Evolutionary conservation across 352 stramenopile genomes (phyloP).

Genomic region (Phytophthora vignae): DNA sequence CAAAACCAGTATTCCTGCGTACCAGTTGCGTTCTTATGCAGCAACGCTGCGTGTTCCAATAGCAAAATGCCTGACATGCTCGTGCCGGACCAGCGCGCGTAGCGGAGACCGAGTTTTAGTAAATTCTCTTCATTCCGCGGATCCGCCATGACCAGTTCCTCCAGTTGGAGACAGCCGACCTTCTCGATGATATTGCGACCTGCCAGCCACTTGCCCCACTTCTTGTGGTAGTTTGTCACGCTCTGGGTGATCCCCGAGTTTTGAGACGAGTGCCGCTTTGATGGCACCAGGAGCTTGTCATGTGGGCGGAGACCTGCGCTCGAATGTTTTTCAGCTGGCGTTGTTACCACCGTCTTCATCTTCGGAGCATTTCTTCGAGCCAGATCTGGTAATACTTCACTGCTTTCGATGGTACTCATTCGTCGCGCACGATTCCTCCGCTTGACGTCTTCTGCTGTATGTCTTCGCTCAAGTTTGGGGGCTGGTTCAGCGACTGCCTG

Average conservation of each 20-base stretch:
- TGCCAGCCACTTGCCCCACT: conserved; percentile 64
- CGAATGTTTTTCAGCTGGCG: conserved; percentile 4
- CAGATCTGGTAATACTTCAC: conserved; percentile 10
- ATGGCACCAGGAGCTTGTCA: conserved; percentile 7
- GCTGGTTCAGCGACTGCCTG: not conserved
- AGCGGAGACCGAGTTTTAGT: conserved; percentile 68
- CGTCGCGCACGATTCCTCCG: conserved; percentile 5
- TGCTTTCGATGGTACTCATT: conserved; percentile 19
- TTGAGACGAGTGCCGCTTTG: conserved; percentile 21
- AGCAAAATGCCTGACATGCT: conserved; percentile 64
- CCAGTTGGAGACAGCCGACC: conserved; percentile 68
- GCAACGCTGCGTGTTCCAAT: conserved; percentile 57
- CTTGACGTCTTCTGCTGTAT: conserved; percentile 26
- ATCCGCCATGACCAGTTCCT: conserved; percentile 65
- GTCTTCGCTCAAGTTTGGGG: conserved; percentile 12
- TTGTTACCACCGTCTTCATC: conserved; percentile 7
- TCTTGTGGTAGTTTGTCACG: conserved; percentile 59
- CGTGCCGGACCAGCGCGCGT: conserved; percentile 59
- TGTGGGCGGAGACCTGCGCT: not conserved
- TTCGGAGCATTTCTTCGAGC: not conserved
- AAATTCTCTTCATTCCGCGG: conserved; percentile 50
- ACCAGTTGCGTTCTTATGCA: conserved; percentile 49
- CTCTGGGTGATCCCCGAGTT: conserved; percentile 12
- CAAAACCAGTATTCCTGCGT: conserved; percentile 77
- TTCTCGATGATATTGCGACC: conserved; percentile 68